These are phyloP conservation scores for Xylariaceae sp. DNA, from an alignment of 2,329 filamentous ascomycete genomes.

Conservation along the genomic window DNA sequence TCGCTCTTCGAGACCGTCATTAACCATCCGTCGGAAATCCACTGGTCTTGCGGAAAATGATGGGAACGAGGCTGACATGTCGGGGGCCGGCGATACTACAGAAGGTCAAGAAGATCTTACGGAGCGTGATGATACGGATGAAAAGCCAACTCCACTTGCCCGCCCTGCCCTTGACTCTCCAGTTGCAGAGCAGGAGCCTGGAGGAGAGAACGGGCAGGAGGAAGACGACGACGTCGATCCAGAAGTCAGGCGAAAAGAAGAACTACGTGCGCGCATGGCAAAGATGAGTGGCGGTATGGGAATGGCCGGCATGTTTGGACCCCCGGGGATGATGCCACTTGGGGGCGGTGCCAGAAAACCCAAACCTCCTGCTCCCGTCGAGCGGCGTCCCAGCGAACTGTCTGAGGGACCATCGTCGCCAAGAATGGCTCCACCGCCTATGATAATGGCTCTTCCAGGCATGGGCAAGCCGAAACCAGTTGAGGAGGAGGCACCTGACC, in stretches of 20 bases:
- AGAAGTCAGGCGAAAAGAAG: slow-evolving; percentile 79
- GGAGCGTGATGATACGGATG: slow-evolving; percentile 74
- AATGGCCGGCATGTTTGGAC: slow-evolving; percentile 86
- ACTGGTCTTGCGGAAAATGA: slow-evolving; percentile 50
- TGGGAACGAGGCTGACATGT: slow-evolving; percentile 65
- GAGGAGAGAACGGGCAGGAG: slow-evolving; percentile 59
- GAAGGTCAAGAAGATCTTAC: slow-evolving; percentile 60
- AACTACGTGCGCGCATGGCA: slow-evolving; percentile 91
- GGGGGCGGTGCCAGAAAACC: slow-evolving; percentile 56
- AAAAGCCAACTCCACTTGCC: slow-evolving; percentile 44
- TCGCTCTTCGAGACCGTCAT: slow-evolving; percentile 38
- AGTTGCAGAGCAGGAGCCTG: slow-evolving; percentile 37
- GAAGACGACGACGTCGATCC: slow-evolving; percentile 86
- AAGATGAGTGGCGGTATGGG: slow-evolving; percentile 96
- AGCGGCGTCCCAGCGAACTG: slow-evolving; percentile 43
- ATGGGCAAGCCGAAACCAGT: slow-evolving; percentile 59
- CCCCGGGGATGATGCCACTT: slow-evolving; percentile 65
- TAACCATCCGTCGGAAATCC: slow-evolving; percentile 51
- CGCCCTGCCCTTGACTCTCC: slow-evolving; percentile 40
- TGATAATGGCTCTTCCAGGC: slow-evolving; percentile 67
- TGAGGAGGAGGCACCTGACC: slow-evolving; percentile 42
- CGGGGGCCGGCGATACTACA: slow-evolving; percentile 61
- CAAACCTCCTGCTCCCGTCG: slow-evolving; percentile 42
- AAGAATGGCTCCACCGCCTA: slow-evolving; percentile 47
- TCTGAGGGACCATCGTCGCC: slow-evolving; percentile 42